Evolutionary conservation across 2,329 filamentous ascomycete genomes (phyloP).

Genomic region (Calonectria multiphialidica): DNA sequence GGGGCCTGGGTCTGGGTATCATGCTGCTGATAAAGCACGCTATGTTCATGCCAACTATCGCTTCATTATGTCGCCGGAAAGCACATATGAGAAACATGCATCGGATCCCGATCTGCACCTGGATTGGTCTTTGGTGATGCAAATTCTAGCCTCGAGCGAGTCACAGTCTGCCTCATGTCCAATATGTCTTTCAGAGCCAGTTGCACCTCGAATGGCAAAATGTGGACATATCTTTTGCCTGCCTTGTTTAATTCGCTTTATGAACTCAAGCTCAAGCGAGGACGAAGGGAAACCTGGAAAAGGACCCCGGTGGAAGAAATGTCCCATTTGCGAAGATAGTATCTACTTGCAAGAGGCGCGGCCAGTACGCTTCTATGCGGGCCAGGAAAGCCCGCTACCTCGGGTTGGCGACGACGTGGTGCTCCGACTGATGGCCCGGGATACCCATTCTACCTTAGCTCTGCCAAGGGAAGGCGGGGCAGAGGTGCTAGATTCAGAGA

Average conservation of each 20-base stretch:
- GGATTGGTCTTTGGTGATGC: slow-evolving; percentile 91
- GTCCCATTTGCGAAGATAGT: slow-evolving; percentile 93
- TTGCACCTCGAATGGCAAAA: slow-evolving; percentile 95
- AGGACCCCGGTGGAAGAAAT: slow-evolving; percentile 89
- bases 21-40: slow-evolving; percentile 90
- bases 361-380: slow-evolving; percentile 90
- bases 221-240: slow-evolving; percentile 98
- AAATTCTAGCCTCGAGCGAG: slow-evolving; percentile 90
- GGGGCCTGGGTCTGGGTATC: slow-evolving; percentile 90
- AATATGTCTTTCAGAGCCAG: slow-evolving; percentile 92
- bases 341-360: slow-evolving; percentile 93
- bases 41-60: slow-evolving; percentile 96
- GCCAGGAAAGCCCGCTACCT: slow-evolving; percentile 85
- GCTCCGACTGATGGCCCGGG: slow-evolving; percentile 85
- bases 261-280: slow-evolving; percentile 84
- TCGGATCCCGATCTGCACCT: slow-evolving; percentile 89
- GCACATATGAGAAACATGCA: slow-evolving; percentile 83
- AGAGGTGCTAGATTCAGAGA: slow-evolving; percentile 74
- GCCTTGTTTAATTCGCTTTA: slow-evolving; percentile 92
- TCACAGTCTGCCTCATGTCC: slow-evolving; percentile 92
- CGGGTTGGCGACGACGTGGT: slow-evolving; percentile 91
- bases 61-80: slow-evolving; percentile 89
- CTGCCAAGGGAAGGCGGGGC: slow-evolving; percentile 84
- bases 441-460: slow-evolving; percentile 85
- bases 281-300: slow-evolving; percentile 77